Percentiles rank a stretch among this genome's conserved stretches.
Conservation (phyloP, 2,329 filamentous ascomycete genomes). For the Moelleriella libera region DNA sequence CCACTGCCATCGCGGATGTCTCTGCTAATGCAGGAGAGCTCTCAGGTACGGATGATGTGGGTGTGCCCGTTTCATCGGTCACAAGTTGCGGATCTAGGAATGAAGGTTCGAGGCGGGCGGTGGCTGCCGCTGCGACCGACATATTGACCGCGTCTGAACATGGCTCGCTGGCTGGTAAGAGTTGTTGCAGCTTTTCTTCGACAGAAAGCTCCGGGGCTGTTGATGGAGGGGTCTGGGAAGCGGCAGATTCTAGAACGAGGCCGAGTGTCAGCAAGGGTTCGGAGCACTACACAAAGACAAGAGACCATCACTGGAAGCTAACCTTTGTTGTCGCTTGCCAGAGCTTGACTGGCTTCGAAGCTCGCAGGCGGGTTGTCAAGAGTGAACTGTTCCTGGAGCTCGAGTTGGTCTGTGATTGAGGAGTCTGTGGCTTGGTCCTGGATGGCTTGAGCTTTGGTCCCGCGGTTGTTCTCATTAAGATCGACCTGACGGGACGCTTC, state of each 20-base stretch:
- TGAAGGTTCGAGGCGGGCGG: slow-evolving; percentile 38
- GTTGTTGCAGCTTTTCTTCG: slow-evolving; percentile 36
- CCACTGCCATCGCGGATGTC: slow-evolving; percentile 9
- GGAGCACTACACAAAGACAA: too few relatives aligned
- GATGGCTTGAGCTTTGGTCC: slow-evolving; percentile 22
- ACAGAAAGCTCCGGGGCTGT: slow-evolving; percentile 21
- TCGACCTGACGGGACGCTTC: slow-evolving; percentile 77
- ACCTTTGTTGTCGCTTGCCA: slow-evolving; percentile 12
- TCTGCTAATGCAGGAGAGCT: slow-evolving; percentile 9
- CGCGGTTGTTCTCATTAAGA: slow-evolving; percentile 44
- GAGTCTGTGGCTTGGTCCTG: slow-evolving; percentile 11
- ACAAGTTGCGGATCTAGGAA: slow-evolving; percentile 38
- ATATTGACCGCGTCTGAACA: slow-evolving; percentile 32
- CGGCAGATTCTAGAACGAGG: slow-evolving; percentile 3
- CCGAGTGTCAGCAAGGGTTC: too few relatives aligned
- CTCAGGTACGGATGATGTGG: slow-evolving; percentile 12
- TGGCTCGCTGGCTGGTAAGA: slow-evolving; percentile 21
- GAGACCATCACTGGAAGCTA: background rate
- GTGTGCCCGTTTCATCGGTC: slow-evolving; percentile 14
- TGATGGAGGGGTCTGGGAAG: slow-evolving; percentile 11
- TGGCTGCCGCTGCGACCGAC: slow-evolving; percentile 41
- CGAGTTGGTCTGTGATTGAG: slow-evolving; percentile 25
- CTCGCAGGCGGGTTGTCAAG: slow-evolving; percentile 39
- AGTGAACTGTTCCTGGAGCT: slow-evolving; percentile 45
- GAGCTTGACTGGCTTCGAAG: slow-evolving; percentile 23